These are phyloP conservation scores for Wickerhamomyces alni DNA, from an alignment of 805 yeast species.

Conservation along the genomic window DNA sequence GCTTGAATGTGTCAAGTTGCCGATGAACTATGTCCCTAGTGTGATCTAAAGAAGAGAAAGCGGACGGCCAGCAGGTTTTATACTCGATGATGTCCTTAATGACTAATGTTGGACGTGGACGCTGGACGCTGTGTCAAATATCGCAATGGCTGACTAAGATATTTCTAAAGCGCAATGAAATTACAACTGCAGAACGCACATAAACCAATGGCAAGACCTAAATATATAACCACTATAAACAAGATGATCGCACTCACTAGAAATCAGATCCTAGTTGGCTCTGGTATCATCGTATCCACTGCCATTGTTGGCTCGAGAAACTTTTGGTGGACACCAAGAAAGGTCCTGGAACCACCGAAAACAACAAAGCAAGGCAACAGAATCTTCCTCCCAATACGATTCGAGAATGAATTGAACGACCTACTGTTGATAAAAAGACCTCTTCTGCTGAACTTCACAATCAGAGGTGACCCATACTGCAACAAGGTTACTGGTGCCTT, in stretches of 20 bases:
- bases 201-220: neutral
- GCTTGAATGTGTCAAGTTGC: neutral
- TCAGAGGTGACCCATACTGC: conserved; percentile 55
- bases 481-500: conserved; percentile 59
- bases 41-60: too few relatives aligned
- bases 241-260: conserved; percentile 15
- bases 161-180: neutral
- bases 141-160: too few relatives aligned
- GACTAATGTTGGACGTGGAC: too few relatives aligned
- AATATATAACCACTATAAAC: conserved; percentile 7
- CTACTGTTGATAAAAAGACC: conserved; percentile 49
- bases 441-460: conserved; percentile 64
- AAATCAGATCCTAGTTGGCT: conserved; percentile 20
- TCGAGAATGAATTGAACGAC: conserved; percentile 54
- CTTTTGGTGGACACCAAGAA: conserved; percentile 29
- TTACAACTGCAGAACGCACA: too few relatives aligned
- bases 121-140: too few relatives aligned
- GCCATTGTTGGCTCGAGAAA: conserved; percentile 17
- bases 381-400: conserved; percentile 47
- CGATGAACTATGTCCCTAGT: neutral
- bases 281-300: conserved; percentile 16
- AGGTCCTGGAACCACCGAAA: conserved; percentile 33
- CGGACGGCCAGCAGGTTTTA: too few relatives aligned
- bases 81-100: too few relatives aligned
- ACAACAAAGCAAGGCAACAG: conserved; percentile 30